Base-by-base conservation (phyloP, 257 asterid species). In the Salvia rosmarinus region DNA sequence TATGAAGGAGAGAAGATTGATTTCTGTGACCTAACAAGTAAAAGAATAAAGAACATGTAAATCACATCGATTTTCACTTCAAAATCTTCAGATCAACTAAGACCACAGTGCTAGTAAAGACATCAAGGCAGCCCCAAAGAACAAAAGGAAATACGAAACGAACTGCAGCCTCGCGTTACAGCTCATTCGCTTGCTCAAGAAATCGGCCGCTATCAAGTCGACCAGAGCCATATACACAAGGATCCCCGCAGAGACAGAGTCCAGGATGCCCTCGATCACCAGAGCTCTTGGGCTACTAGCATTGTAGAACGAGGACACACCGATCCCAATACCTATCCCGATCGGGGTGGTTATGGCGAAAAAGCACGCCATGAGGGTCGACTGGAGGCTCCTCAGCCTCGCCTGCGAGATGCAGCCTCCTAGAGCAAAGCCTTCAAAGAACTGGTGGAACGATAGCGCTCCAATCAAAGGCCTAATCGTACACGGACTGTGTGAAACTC, bases 381-480 rank as follows among this genome's bases (percentile, higher is more conserved):
- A 75, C 16, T 79, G 96, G 17, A 89, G 77, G 70, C 84, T 78
- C 63, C 74, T 71, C 25, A 94, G 83, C 67, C 75, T 79, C 39
- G 99, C 97, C 74, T 91, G 93, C 11, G 97, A 89, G 50, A 94
- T 91, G 90, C 99, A 94, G 62, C 96, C 97, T 9, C 99, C 97
- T 13, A 94, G 79, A 32, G 97, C 99, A 68, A 94, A 91, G 5
- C 96, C 99, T 81, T 94, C 97, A 0, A 94, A 94, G 82, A 94
- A 91, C 40, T 91, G 97, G 63, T 94, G 98, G 80, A 89, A 94
- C 8, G 99, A 82, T 44, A 94, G 72, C 37, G 97, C 99, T 23
- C 89, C 97, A 0, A 94, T 85, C 51, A 89, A 77, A 64, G 99
- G 97, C 68, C 96, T 76, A 7, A 91, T 81, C n/a, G 97, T 91